Base-by-base conservation (phyloP, 2,329 filamentous ascomycete species). In the Tympanopsis confertula region DNA sequence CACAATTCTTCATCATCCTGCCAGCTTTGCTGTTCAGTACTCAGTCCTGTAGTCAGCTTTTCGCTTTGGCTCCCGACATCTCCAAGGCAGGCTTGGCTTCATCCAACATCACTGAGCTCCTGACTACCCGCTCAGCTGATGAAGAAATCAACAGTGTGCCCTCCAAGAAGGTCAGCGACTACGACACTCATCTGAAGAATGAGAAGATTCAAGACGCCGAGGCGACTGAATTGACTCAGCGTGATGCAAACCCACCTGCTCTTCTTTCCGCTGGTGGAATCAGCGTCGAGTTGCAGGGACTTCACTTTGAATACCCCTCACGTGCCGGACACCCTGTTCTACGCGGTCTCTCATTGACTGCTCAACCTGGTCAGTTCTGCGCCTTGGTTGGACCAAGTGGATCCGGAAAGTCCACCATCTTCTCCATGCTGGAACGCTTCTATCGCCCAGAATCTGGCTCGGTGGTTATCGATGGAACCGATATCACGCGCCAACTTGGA, bases 361-460 rank as follows among this genome's bases (percentile, higher is more conserved):
- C 82, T 35, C 56, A 65, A 20, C 63, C 74, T 0, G 73, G 74
- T 1, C 66, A 77, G 38, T 81, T 82, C 48, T 69, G 66, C 43
- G 78, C 74, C 2, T 60, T 83, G 10, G 76, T 82, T 2, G 78
- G 78, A 0, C 73, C 76, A 3, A 78, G 73, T 0, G 78, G 78
- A 2, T 72, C 76, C 2, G 78, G 78, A 1, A 83, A 83, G 49
- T 80, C 74, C 1, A 82, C 78, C 15, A 73, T 78, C 35, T 66
- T 82, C 47, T 66, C 71, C 2, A 55, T 73, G 3, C 53, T 72
- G 1, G 66, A 71, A 45, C 55, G 66, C 13, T 64, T 74, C 46
- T 71, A 72, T 50, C 52, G 53, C 3, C 62, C 66, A 1, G 50
- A 54, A 0, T 42, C 52, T 3, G 66, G 67, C 13, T 48, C 48